These are phyloP conservation scores for Termitomyces eurrhizus DNA, from an alignment of 768 basidiomycete genomes.

Conservation along the genomic window DNA sequence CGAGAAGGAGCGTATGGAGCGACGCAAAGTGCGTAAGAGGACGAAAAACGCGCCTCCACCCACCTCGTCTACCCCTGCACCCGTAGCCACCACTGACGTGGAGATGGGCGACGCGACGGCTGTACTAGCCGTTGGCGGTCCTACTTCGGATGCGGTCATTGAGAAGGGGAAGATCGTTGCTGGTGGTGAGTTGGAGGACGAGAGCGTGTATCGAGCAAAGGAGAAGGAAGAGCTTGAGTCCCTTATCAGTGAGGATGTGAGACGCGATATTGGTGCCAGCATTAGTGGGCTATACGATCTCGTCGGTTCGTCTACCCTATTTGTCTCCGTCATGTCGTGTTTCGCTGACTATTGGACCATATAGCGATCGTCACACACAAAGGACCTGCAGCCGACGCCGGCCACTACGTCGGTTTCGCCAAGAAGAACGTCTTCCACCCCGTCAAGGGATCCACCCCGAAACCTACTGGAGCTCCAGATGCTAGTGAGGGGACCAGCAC, in stretches of 20 bases:
- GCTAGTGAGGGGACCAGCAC: slow-evolving; percentile 12
- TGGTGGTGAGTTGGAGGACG: slow-evolving; percentile 57
- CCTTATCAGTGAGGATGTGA: slow-evolving; percentile 61
- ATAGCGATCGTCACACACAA: slow-evolving; percentile 95
- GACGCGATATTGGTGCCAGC: slow-evolving; percentile 69
- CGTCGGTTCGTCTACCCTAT: slow-evolving; percentile 47
- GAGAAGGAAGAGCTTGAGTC: slow-evolving; percentile 65
- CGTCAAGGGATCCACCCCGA: slow-evolving; percentile 20
- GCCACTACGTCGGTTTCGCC: slow-evolving; percentile 93
- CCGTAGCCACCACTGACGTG: slow-evolving; percentile 33
- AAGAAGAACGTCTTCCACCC: slow-evolving; percentile 71
- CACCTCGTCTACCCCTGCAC: slow-evolving; percentile 20
- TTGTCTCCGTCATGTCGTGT: not conserved
- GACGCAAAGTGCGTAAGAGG: slow-evolving; percentile 76
- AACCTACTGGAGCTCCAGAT: slow-evolving; percentile 16
- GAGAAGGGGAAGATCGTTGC: slow-evolving; percentile 25
- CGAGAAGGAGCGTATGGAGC: slow-evolving; percentile 79
- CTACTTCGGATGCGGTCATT: slow-evolving; percentile 19
- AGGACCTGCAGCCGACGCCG: slow-evolving; percentile 90
- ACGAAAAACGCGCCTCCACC: slow-evolving; percentile 44
- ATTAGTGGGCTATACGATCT: slow-evolving; percentile 86
- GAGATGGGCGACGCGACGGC: slow-evolving; percentile 41
- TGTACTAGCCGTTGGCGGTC: slow-evolving; percentile 16
- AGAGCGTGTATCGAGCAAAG: slow-evolving; percentile 54
- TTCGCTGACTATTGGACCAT: not conserved